phyloP scores from a whole-genome alignment of 2,329 filamentous ascomycete species.

The Chaetomiaceae sp. region DNA sequence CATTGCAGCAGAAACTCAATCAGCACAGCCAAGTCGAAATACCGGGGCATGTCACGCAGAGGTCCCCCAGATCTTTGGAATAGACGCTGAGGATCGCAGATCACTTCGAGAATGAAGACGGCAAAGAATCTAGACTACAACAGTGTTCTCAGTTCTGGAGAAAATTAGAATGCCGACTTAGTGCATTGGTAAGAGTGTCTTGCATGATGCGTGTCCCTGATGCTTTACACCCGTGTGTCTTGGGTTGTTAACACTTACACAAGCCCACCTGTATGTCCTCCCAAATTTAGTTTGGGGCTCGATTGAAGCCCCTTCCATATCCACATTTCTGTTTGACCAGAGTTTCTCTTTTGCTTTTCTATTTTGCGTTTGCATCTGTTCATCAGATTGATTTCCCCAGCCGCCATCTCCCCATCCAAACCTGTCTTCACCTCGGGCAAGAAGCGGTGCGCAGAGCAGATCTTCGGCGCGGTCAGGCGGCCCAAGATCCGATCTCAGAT shows the following conservation, averaged over 20 bases:
- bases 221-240: constrained; percentile 3
- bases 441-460: not conserved
- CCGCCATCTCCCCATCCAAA: not conserved
- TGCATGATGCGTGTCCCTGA: not conserved
- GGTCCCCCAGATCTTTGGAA: not conserved
- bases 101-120: not conserved
- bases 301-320: too few species aligned
- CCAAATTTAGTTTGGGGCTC: too few species aligned
- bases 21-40: not conserved
- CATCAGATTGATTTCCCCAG: not conserved
- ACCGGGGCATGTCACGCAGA: not conserved
- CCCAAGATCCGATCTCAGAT: not conserved
- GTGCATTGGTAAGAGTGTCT: not conserved
- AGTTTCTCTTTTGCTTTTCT: not conserved
- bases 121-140: not conserved
- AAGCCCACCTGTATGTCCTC: too few species aligned
- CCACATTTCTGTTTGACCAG: not conserved
- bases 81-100: not conserved
- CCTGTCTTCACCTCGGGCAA: too few species aligned
- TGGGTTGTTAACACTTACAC: constrained; percentile 16
- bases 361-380: too few species aligned
- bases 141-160: not conserved
- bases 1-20: not conserved
- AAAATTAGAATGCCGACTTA: not conserved
- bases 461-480: not conserved